A percentile compares a stretch with the other conserved stretches of the same genome.
These are phyloP conservation scores for Candida michaelii DNA, from an alignment of 805 yeast genomes.

Conservation along the genomic window DNA sequence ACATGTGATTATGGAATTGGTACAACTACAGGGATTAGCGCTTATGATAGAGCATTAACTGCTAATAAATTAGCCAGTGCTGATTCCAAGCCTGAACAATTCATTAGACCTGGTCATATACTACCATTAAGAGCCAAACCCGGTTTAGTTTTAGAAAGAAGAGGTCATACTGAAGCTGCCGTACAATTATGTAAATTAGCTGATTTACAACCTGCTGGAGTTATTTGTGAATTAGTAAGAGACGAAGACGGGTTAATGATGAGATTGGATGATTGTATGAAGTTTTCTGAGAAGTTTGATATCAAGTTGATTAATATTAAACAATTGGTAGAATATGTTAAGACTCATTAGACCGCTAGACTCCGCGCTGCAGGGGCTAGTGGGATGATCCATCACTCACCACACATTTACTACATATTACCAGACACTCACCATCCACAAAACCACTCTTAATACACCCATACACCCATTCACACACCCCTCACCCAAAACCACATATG, in stretches of 20 bases:
- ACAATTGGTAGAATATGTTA: constrained; percentile 49
- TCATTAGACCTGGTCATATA: constrained; percentile 91
- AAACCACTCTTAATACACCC: too few relatives aligned
- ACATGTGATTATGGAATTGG: constrained; percentile 85
- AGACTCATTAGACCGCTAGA: too few relatives aligned
- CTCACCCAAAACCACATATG: constrained; percentile 1
- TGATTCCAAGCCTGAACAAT: constrained; percentile 55
- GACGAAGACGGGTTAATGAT: constrained; percentile 96
- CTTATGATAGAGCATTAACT: constrained; percentile 89
- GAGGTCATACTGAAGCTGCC: constrained; percentile 97
- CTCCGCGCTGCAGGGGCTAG: too few relatives aligned
- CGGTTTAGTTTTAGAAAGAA: constrained; percentile 76
- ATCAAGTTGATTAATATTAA: constrained; percentile 79
- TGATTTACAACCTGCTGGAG: constrained; percentile 82
- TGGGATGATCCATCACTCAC: too few relatives aligned
- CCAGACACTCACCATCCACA: too few relatives aligned
- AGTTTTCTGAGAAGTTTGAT: constrained; percentile 60
- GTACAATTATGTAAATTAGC: constrained; percentile 81
- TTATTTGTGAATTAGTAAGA: constrained; percentile 89
- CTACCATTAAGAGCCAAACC: constrained; percentile 89
- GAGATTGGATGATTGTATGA: constrained; percentile 81
- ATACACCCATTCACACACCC: too few relatives aligned
- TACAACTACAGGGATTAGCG: constrained; percentile 96
- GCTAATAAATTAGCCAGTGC: constrained; percentile 69
- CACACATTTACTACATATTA: too few relatives aligned